Conservation (phyloP, 768 basidiomycete species). For the Lactarius quietus region DNA sequence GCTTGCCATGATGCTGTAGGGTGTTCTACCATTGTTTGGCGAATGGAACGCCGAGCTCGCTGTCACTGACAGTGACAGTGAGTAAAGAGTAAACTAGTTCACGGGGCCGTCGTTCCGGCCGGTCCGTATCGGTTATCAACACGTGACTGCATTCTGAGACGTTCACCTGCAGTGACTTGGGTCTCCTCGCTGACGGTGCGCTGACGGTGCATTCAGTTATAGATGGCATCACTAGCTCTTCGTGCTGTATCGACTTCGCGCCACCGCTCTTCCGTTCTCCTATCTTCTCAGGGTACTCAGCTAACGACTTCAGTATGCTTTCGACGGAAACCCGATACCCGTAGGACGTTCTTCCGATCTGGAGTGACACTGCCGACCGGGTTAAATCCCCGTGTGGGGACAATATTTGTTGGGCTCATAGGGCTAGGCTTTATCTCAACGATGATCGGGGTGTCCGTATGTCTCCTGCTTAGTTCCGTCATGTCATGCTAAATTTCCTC, state of each 20-base stretch:
- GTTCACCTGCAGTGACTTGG: neutral
- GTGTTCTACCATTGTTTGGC: constrained; percentile 49
- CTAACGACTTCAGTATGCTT: neutral
- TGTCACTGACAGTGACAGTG: neutral
- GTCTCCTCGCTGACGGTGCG: neutral
- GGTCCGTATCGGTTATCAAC: neutral
- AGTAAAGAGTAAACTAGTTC: neutral
- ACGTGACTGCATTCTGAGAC: neutral
- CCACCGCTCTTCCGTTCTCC: neutral
- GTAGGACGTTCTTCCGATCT: constrained; percentile 10
- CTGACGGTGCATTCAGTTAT: neutral
- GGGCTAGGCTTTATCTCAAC: constrained; percentile 20
- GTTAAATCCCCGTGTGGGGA: constrained; percentile 13
- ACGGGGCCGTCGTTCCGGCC: neutral
- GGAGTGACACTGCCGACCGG: neutral
- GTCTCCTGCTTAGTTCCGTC: neutral
- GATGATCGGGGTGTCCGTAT: constrained; percentile 23
- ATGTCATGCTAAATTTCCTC: constrained; percentile 29
- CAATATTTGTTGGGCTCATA: constrained; percentile 18
- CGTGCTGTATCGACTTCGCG: neutral
- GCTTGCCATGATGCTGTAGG: constrained; percentile 87
- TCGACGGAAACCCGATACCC: neutral
- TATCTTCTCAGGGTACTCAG: neutral
- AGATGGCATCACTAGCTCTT: constrained; percentile 5
- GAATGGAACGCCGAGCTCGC: neutral